Evolutionary conservation across 495 filamentous ascomycete genomes (phyloP).

Genomic region (Trypethelium eluteriae): DNA sequence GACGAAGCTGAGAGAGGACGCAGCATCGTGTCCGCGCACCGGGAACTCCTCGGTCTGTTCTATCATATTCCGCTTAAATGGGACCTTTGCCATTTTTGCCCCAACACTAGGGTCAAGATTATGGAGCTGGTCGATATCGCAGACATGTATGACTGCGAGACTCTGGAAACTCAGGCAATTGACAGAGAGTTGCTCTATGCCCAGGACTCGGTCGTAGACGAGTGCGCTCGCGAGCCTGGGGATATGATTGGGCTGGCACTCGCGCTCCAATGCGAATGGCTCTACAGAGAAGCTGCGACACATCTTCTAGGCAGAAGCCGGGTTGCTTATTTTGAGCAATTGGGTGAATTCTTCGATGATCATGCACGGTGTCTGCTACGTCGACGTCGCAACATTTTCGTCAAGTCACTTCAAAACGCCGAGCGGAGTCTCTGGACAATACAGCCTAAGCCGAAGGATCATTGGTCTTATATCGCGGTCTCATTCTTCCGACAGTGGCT

Average conservation of each 20-base stretch:
- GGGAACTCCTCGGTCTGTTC: constrained; percentile 14
- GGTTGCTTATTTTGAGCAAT: background rate
- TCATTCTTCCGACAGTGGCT: background rate
- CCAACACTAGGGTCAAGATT: background rate
- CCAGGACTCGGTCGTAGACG: background rate
- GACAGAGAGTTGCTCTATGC: background rate
- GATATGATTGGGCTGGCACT: constrained; percentile 10
- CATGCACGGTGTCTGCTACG: background rate
- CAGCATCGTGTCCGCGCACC: background rate
- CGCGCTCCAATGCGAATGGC: constrained; percentile 1
- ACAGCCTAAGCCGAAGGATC: background rate
- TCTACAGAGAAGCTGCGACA: constrained; percentile 11
- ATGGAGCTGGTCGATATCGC: background rate
- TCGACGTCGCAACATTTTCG: background rate
- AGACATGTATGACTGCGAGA: background rate
- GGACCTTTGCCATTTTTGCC: background rate
- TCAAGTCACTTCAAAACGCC: background rate
- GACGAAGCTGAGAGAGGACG: background rate
- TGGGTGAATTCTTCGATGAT: background rate
- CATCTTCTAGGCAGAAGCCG: background rate
- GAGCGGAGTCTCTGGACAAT: background rate
- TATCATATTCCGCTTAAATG: background rate
- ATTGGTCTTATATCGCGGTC: background rate
- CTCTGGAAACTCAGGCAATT: background rate
- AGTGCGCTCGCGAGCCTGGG: background rate